Base-by-base conservation (phyloP, 2,329 filamentous ascomycete species). In the Microdochium nivale region DNA sequence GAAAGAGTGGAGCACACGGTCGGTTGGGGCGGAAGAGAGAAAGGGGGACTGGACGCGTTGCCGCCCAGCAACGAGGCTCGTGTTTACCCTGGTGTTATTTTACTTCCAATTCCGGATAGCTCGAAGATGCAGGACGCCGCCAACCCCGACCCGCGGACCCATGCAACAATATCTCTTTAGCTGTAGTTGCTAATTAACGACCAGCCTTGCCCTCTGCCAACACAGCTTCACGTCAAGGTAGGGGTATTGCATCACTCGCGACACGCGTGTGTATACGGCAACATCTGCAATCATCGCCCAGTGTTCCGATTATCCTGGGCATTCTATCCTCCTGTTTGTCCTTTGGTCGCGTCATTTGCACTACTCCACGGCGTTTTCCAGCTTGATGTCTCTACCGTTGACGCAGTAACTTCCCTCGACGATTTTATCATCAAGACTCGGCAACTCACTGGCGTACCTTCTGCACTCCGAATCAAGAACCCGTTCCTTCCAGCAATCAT, bases 401-500 rank as follows among this genome's bases (percentile, higher is more conserved):
- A 16, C 14, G 23, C 40, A 44, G 21, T 19, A 11, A 5, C 27
- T 30, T 30, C 11, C 27, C 11, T 23, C 13, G 9, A 44, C 40
- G 23, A 21, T 5, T 23, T 13, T 19, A 23, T 23, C 10, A 11
- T 19, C n/a, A 24, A 4, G 23, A 44, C 16, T 11, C 54, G 53
- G 50, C 54, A 21, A 50, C 32, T 30, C 54, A 11, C 11, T 11
- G 27, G 27, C 27, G 27, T 30, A 11, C 50, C 47, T 44, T 47
- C 51, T 54, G 56, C 49, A 32, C 51, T 47, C 48, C 24, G 47
- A 50, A 23, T 16, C 27, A 19, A 21, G 48, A 13, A 46, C 49
- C 49, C 51, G 33, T 44, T 52, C 53, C 27, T 54, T 54, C 49
- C 49, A 23, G 47, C 52, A 54, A 70, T 49, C 56, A 81, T 83